Evolutionary conservation across 2,329 filamentous ascomycete genomes (phyloP).

Genomic region (Aspergillus melleus): DNA sequence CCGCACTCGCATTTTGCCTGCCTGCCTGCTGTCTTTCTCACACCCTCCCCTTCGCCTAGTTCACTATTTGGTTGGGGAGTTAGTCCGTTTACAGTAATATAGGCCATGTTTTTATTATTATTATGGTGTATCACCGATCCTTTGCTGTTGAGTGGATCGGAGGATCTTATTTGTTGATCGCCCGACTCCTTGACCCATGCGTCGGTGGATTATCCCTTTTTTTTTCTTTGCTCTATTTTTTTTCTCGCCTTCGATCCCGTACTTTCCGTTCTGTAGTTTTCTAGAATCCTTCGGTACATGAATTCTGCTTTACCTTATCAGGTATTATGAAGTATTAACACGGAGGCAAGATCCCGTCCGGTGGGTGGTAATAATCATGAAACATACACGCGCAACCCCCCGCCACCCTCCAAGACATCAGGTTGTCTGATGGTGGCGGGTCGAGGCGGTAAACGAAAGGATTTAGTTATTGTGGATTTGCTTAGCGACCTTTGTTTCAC

Average conservation of each 20-base stretch:
- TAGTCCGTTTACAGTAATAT: neutral
- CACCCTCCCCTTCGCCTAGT: too few species aligned
- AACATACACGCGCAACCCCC: neutral
- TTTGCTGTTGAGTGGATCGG: neutral
- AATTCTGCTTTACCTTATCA: neutral
- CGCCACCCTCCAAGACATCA: neutral
- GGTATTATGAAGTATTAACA: neutral
- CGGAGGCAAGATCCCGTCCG: neutral
- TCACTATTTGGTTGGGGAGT: too few species aligned
- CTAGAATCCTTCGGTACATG: conserved; percentile 18
- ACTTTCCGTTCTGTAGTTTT: neutral
- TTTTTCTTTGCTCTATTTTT: neutral
- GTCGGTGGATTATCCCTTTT: neutral
- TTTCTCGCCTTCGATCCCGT: too few species aligned
- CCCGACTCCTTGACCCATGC: neutral
- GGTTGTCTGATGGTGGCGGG: neutral
- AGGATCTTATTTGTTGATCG: neutral
- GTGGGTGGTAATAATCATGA: conserved; percentile 1
- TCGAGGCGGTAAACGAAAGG: neutral
- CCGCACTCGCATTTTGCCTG: conserved; percentile 12
- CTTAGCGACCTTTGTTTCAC: neutral
- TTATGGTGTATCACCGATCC: neutral
- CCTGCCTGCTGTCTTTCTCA: neutral
- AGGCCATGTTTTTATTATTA: too few species aligned
- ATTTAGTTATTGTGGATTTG: neutral